Conservation (phyloP, 108 stramenopile genomes). For the Nitzschia sp. region DNA sequence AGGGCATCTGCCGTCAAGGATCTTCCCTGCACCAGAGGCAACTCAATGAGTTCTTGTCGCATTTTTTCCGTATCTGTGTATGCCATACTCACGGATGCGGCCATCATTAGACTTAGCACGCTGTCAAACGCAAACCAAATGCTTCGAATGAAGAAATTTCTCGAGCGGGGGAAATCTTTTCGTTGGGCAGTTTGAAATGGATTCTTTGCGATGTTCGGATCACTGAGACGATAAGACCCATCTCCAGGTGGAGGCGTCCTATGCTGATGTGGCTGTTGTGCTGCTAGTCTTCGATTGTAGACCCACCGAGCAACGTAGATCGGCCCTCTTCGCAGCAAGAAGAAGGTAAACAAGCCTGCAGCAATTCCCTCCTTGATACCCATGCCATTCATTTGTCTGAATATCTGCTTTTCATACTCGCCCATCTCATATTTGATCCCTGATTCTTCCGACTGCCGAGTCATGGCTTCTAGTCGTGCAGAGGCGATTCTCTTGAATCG, state of each 20-base stretch:
- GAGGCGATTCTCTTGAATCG: constrained; percentile 36
- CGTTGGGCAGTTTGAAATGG: constrained; percentile 16
- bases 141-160: constrained; percentile 17
- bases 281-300: constrained; percentile 6
- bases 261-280: background rate
- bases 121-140: constrained; percentile 43
- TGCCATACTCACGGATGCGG: constrained; percentile 22
- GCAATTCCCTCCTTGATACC: constrained; percentile 42
- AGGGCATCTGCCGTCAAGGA: constrained; percentile 32
- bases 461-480: constrained; percentile 19
- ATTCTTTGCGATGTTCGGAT: constrained; percentile 15
- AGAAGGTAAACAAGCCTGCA: constrained; percentile 31
- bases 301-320: constrained; percentile 29
- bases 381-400: constrained; percentile 29
- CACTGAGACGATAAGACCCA: constrained; percentile 22
- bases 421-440: constrained; percentile 23
- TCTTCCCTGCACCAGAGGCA: constrained; percentile 31
- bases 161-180: constrained; percentile 28
- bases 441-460: constrained; percentile 20
- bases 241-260: constrained; percentile 2
- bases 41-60: constrained; percentile 18
- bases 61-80: constrained; percentile 27
- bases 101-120: constrained; percentile 36
- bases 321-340: constrained; percentile 40
- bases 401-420: constrained; percentile 25